Evolutionary conservation across 73 alveolate species (phyloP).

Genomic region (Tetrahymena malaccensis): DNA sequence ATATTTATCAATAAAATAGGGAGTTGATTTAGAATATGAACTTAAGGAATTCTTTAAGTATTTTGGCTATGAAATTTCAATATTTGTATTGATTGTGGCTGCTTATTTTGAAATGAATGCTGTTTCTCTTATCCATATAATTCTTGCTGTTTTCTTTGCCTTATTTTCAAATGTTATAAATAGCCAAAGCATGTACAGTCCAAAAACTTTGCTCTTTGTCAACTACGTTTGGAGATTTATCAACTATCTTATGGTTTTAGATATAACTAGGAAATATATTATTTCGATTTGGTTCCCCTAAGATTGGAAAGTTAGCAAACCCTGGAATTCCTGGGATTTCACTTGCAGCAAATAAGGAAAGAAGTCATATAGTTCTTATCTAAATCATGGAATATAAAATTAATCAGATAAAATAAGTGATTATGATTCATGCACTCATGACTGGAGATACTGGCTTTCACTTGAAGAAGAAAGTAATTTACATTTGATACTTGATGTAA

Average conservation of each 20-base stretch:
- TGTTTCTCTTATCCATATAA: slow-evolving; percentile 12
- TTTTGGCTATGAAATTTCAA: slow-evolving; percentile 19
- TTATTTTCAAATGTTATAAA: slow-evolving; percentile 1
- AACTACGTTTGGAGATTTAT: slow-evolving; percentile 9
- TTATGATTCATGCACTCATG: slow-evolving; percentile 7
- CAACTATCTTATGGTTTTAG: slow-evolving; percentile 9
- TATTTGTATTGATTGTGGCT: slow-evolving; percentile 14
- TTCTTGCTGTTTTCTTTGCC: slow-evolving; percentile 27
- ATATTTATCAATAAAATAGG: background rate
- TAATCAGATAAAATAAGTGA: slow-evolving; percentile 13
- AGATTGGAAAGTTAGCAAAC: slow-evolving; percentile 24
- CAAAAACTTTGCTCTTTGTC: background rate
- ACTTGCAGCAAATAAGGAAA: slow-evolving; percentile 12
- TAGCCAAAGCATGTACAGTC: background rate
- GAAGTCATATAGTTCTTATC: background rate
- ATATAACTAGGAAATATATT: slow-evolving; percentile 21
- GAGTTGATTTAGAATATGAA: background rate
- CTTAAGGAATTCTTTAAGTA: background rate
- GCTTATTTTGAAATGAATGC: slow-evolving; percentile 32
- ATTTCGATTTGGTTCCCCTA: slow-evolving; percentile 28
- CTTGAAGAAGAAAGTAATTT: slow-evolving; percentile 12
- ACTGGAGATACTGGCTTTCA: slow-evolving; percentile 40
- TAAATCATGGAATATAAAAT: background rate
- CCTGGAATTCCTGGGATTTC: slow-evolving; percentile 21
- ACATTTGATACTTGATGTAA: background rate